Evolutionary conservation across 345 rosid species (phyloP), one percentile per base, ranked within the genome.

Genomic region (Trapa incisa): DNA sequence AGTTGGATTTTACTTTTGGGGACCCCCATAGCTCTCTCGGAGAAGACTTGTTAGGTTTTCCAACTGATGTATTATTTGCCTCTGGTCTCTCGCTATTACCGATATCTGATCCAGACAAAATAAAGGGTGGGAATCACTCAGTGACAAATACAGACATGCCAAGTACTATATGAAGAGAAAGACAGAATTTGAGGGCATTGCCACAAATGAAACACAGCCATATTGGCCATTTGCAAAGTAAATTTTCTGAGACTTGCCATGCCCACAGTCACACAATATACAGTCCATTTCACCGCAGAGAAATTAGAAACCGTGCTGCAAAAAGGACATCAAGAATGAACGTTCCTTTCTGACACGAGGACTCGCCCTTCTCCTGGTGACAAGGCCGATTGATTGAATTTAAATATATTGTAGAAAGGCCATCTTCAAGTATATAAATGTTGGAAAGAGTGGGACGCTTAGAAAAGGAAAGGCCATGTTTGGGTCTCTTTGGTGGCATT

Each of bases 31-130:
- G 74, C 65, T 80, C 71, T 83, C 87, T 3, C 71, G 80, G 64
- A 89, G 71, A 75, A 95, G 81, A 68, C 65, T 87, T 75, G 79
- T 76, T 52, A 95, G 76, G 61, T 75, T 86, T 73, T 88, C 96
- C 37, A 95, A 65, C 80, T 77, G 88, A 73, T 81, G 87, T 83
- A 84, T 81, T 64, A 95, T 76, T 77, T 89, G 98, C 36, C 92
- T 86, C 66, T 95, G 96, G 67, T 87, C 93, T 41, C 87, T 78
- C 8, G 80, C 68, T 4, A 95, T 76, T 2, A 71, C 74, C 5
- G 88, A 83, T 72, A 94, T 74, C 96, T 94, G 87, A 70, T 65
- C 68, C 37, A 61, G 29, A 69, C 68, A 42, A 65, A 41, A 47
- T 16, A 71, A 14, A 66, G 41, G 36, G 37, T 22, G 39, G 47